These are phyloP conservation scores for Pythium myriotylum DNA, from an alignment of 352 stramenopile species.

Conservation along the genomic window DNA sequence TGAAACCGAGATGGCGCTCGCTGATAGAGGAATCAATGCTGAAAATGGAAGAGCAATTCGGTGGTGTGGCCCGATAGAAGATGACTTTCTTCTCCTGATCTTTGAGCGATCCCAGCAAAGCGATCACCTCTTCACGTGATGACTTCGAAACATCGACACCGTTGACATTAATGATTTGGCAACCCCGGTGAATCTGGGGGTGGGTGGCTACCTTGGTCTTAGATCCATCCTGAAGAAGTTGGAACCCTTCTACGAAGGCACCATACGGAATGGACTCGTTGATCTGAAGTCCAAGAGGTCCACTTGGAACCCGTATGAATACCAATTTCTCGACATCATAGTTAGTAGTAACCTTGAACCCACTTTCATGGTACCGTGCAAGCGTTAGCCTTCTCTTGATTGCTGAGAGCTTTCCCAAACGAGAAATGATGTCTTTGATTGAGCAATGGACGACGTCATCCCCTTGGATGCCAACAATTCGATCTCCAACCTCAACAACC, in stretches of 20 bases:
- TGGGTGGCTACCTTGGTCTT: slow-evolving; percentile 39
- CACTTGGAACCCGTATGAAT: slow-evolving; percentile 37
- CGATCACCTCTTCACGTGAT: slow-evolving; percentile 41
- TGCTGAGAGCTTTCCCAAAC: slow-evolving; percentile 43
- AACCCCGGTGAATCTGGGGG: slow-evolving; percentile 48
- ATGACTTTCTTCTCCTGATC: slow-evolving; percentile 61
- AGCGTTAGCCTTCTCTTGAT: slow-evolving; percentile 52
- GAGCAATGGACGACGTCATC: slow-evolving; percentile 47
- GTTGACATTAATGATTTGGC: slow-evolving; percentile 61
- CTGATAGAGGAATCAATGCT: slow-evolving; percentile 26
- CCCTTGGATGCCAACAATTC: slow-evolving; percentile 52
- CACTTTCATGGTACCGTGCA: slow-evolving; percentile 42
- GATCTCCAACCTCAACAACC: slow-evolving; percentile 45
- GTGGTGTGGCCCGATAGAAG: slow-evolving; percentile 42
- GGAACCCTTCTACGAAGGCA: slow-evolving; percentile 56
- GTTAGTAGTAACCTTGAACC: slow-evolving; percentile 24
- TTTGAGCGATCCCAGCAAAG: slow-evolving; percentile 35
- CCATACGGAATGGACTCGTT: slow-evolving; percentile 43
- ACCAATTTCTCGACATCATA: slow-evolving; percentile 65
- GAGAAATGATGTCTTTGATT: slow-evolving; percentile 44
- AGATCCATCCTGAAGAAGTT: slow-evolving; percentile 40
- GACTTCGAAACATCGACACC: slow-evolving; percentile 43
- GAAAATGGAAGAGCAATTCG: slow-evolving; percentile 33
- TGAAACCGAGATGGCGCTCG: slow-evolving; percentile 33
- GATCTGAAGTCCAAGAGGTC: slow-evolving; percentile 52